phyloP scores from a whole-genome alignment of 2,329 filamentous ascomycete species.

The Thelonectria olida region DNA sequence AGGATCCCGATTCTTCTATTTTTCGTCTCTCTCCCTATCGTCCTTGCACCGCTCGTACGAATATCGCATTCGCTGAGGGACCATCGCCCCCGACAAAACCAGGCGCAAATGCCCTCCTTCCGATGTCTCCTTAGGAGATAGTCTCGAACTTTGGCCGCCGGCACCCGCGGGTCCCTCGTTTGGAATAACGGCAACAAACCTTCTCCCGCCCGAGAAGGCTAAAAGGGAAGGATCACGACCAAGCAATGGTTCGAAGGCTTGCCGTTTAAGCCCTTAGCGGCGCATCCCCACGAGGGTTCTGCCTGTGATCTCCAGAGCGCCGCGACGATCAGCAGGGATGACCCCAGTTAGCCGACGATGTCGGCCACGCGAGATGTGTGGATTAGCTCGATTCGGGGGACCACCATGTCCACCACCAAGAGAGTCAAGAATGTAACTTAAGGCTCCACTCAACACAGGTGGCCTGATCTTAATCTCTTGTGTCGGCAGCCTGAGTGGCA shows the following conservation, averaged over 20 bases:
- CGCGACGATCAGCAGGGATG: slow-evolving; percentile 42
- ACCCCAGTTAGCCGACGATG: slow-evolving; percentile 34
- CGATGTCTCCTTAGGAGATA: not conserved
- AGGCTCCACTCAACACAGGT: slow-evolving; percentile 37
- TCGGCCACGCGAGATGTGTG: slow-evolving; percentile 45
- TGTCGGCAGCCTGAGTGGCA: slow-evolving; percentile 29
- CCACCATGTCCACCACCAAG: slow-evolving; percentile 9
- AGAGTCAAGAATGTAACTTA: too few species aligned
- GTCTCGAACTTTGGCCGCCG: not conserved
- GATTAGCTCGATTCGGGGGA: slow-evolving; percentile 39
- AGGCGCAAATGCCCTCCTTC: too few species aligned
- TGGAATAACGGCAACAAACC: not conserved
- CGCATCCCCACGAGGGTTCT: slow-evolving; percentile 38
- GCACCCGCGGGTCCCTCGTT: not conserved
- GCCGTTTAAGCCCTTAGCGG: slow-evolving; percentile 25
- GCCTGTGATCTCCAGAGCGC: slow-evolving; percentile 41
- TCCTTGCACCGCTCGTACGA: not conserved
- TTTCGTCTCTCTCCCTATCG: not conserved
- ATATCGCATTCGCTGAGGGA: too few species aligned
- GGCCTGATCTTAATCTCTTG: slow-evolving; percentile 43
- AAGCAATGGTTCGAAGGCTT: slow-evolving; percentile 25
- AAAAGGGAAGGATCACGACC: slow-evolving; percentile 7
- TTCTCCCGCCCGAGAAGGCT: slow-evolving; percentile 1
- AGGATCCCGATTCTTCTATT: slow-evolving; percentile 10
- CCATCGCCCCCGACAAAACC: too few species aligned